phyloP scores from a whole-genome alignment of 352 stramenopile genomes.

The Phytophthora ohioensis region DNA sequence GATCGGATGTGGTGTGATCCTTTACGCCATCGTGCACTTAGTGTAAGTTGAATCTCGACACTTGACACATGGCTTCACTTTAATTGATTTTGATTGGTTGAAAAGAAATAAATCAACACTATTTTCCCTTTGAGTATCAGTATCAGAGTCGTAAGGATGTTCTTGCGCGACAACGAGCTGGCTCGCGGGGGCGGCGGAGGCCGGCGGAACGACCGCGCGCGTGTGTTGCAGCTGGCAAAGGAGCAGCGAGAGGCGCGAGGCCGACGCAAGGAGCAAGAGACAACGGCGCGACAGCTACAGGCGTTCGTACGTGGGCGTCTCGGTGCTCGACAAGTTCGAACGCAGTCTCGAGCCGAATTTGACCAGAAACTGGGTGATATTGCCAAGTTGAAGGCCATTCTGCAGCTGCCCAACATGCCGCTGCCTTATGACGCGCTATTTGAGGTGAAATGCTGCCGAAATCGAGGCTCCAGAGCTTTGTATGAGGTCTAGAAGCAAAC shows the following conservation, averaged over 20 bases:
- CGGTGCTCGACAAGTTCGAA: conserved; percentile 24
- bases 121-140: conserved; percentile 2
- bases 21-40: conserved; percentile 69
- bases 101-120: conserved; percentile 4
- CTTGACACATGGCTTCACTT: conserved; percentile 9
- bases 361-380: conserved; percentile 71
- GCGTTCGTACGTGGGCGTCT: conserved; percentile 53
- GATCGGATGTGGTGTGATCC: conserved; percentile 74
- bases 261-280: conserved; percentile 49
- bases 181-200: conserved; percentile 23
- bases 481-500: conserved; percentile 2
- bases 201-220: conserved; percentile 47
- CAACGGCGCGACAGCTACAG: conserved; percentile 46
- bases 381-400: conserved; percentile 54
- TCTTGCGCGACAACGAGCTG: conserved; percentile 62
- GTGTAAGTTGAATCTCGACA: conserved; percentile 9
- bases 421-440: conserved; percentile 62
- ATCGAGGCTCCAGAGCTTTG: neutral
- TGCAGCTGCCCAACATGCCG: conserved; percentile 59
- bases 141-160: conserved; percentile 40
- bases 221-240: conserved; percentile 65
- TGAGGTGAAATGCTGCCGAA: conserved; percentile 34
- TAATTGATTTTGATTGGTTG: conserved; percentile 27
- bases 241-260: conserved; percentile 54
- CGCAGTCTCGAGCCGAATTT: conserved; percentile 42